Evolutionary conservation across 768 basidiomycete species (phyloP), one percentile per base, ranked within the genome.

Genomic region (Mycena sanguinolenta): DNA sequence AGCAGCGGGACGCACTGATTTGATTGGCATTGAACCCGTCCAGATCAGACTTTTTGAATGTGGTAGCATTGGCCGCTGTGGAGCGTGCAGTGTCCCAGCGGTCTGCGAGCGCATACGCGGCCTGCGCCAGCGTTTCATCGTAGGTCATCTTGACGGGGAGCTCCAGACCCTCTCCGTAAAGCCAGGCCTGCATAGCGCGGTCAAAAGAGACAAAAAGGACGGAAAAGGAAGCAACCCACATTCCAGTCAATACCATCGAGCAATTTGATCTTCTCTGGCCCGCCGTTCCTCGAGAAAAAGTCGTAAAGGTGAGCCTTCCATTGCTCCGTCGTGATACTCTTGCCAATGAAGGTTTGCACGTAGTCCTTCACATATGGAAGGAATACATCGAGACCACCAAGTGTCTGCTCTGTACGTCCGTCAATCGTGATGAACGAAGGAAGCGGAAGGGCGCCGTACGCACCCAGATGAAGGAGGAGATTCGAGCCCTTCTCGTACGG

Each of bases 401-500:
- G 82, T 8, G 85, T 90, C 38, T 87, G 83, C 78, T 96, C 93
- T 91, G 72, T 10, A 46, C 25, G 28, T n/a, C 8, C 14, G 49
- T 39, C n/a, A 42, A 19, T 13, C 12, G 60, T 9, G 30, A 74
- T 27, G 3, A 14, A 14, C 39, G 39, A 14, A 39, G 39, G 13
- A 13, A 21, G 30, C 10, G 25, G n/a, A 8, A 27, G n/a, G n/a
- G n/a, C n/a, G n/a, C n/a, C 32, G 32, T 23, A 62, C 60, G 12
- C 63, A 93, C 93, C 96, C 25, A 98, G 86, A 77, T 94, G 87
- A 21, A 97, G 87, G 19, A 99, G 83, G 74, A 99, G 90, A 78
- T 96, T 97, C 9, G 94, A 87, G 28, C 97, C 97, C 80, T 97
- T 94, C 78, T 94, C 93, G 74, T 97, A 97, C 1, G 96, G 93